Evolutionary conservation across 805 yeast species (phyloP).

Genomic region (Zygosaccharomyces bisporus): DNA sequence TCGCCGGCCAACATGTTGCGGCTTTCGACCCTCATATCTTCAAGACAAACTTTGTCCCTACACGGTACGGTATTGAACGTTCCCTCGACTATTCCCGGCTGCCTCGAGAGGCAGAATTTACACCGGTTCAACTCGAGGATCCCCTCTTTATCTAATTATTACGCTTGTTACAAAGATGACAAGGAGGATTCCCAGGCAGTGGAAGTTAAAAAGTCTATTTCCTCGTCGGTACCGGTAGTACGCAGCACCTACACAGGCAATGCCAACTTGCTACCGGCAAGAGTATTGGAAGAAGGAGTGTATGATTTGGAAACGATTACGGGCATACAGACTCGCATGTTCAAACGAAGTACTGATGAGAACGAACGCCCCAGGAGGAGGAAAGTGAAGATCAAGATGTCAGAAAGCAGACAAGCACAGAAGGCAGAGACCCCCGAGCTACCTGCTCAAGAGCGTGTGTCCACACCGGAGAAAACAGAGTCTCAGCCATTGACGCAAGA

Average conservation of each 20-base stretch:
- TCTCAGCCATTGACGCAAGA: background rate
- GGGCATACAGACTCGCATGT: conserved; percentile 32
- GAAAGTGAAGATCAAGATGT: conserved; percentile 22
- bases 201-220: conserved; percentile 7
- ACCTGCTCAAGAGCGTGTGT: background rate
- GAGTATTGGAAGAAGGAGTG: conserved; percentile 22
- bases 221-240: conserved; percentile 6
- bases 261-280: conserved; percentile 27
- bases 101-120: conserved; percentile 36
- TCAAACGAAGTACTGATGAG: conserved; percentile 31
- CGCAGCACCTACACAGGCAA: conserved; percentile 8
- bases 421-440: background rate
- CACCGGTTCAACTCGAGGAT: conserved; percentile 33
- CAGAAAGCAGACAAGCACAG: background rate
- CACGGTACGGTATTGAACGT: conserved; percentile 47
- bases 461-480: background rate
- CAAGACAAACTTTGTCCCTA: conserved; percentile 78
- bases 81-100: conserved; percentile 38
- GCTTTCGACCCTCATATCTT: conserved; percentile 61
- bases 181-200: conserved; percentile 8
- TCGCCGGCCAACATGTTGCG: conserved; percentile 65
- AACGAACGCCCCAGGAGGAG: conserved; percentile 31
- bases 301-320: conserved; percentile 31
- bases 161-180: conserved; percentile 13
- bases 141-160: conserved; percentile 31